A percentile compares a stretch with the other conserved stretches of the same genome.
These are phyloP conservation scores for Halophytophthora polymorphica DNA, from an alignment of 352 stramenopile genomes.

Conservation along the genomic window DNA sequence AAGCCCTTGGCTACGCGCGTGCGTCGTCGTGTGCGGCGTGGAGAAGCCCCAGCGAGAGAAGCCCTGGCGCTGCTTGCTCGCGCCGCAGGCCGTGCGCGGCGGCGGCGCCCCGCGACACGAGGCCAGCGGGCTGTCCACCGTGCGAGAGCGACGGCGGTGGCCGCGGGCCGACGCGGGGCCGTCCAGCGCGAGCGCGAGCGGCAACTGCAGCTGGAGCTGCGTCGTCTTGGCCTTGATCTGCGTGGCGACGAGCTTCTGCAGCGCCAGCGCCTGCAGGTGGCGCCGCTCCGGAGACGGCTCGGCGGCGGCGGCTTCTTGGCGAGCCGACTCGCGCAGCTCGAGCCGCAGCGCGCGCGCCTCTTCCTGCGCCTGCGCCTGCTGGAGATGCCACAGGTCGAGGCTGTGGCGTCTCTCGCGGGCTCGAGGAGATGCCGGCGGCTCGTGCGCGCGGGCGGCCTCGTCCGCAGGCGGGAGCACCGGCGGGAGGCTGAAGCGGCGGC, in stretches of 20 bases:
- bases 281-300: constrained; percentile 69
- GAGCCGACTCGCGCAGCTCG: constrained; percentile 49
- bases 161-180: constrained; percentile 22
- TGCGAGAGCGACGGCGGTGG: constrained; percentile 15
- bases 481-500: constrained; percentile 22
- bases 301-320: constrained; percentile 24
- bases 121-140: constrained; percentile 13
- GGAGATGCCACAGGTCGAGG: constrained; percentile 46
- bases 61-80: constrained; percentile 5
- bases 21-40: constrained; percentile 16
- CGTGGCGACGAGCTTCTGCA: constrained; percentile 62
- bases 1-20: constrained; percentile 12
- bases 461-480: constrained; percentile 18
- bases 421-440: constrained; percentile 27
- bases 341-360: constrained; percentile 44
- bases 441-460: constrained; percentile 16
- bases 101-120: constrained; percentile 1
- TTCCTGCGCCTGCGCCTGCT: constrained; percentile 40
- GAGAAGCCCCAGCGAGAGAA: constrained; percentile 25
- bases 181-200: constrained; percentile 32
- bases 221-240: constrained; percentile 64
- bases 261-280: constrained; percentile 63
- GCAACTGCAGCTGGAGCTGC: constrained; percentile 40
- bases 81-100: constrained; percentile 24
- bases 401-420: constrained; percentile 42